These are phyloP conservation scores for Podospora conica DNA, from an alignment of 495 filamentous ascomycete species.

Conservation along the genomic window DNA sequence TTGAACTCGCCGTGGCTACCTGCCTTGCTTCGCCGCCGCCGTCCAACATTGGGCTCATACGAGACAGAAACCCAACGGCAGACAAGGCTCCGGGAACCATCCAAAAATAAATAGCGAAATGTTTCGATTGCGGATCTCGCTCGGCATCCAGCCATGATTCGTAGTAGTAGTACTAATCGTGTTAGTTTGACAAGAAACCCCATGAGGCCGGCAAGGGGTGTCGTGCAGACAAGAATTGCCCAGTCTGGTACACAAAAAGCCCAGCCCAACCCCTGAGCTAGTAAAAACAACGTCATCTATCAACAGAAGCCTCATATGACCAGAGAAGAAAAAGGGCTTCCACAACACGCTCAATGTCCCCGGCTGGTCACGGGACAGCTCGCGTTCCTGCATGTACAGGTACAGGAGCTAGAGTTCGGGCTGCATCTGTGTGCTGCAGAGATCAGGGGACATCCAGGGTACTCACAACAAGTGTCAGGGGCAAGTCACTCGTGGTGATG, in stretches of 20 bases:
- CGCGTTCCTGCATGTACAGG: conserved; percentile 8
- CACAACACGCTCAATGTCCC: background rate
- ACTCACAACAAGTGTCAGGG: conserved; percentile 14
- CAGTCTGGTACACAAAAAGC: background rate
- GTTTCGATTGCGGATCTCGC: background rate
- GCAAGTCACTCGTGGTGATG: conserved; percentile 20
- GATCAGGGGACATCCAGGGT: conserved; percentile 15
- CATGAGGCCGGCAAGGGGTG: too few relatives aligned
- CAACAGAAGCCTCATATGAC: background rate
- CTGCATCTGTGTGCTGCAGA: conserved; percentile 7
- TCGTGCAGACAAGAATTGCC: background rate
- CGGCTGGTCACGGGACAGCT: conserved; percentile 1
- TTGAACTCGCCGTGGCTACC: background rate
- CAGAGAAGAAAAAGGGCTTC: background rate
- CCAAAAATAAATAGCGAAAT: background rate
- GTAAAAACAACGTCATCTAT: background rate
- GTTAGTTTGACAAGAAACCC: too few relatives aligned
- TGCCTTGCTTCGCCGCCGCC: background rate
- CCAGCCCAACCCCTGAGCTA: background rate
- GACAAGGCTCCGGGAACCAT: background rate
- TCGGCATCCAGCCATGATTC: background rate
- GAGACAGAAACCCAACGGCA: background rate
- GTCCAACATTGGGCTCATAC: background rate
- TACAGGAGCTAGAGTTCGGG: background rate
- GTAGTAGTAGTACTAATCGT: too few relatives aligned